These are phyloP conservation scores for Nicotiana rustica DNA, from an alignment of 305 asterid species.

Conservation along the genomic window DNA sequence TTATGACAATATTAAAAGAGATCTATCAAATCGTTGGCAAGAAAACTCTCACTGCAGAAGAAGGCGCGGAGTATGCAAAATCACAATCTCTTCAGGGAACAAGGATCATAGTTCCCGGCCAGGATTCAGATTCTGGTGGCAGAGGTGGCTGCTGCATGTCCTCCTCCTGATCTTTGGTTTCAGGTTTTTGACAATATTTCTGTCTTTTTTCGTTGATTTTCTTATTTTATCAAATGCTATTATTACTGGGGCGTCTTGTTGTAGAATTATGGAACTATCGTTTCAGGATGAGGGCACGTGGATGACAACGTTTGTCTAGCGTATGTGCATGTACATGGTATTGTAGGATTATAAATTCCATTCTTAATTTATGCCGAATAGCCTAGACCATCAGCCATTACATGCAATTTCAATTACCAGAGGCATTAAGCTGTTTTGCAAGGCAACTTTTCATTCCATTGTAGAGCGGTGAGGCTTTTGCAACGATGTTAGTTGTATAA, in stretches of 20 bases:
- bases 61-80: slow-evolving; percentile 43
- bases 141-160: slow-evolving; percentile 64
- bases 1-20: slow-evolving; percentile 60
- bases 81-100: slow-evolving; percentile 64
- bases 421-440: background rate
- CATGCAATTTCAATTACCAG: background rate
- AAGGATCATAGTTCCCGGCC: slow-evolving; percentile 59
- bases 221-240: background rate
- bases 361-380: background rate
- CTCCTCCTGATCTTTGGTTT: background rate
- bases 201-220: background rate
- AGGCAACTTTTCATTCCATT: background rate
- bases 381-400: background rate
- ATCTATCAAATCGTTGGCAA: slow-evolving; percentile 67
- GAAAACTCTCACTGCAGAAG: slow-evolving; percentile 57
- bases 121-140: slow-evolving; percentile 46
- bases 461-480: background rate
- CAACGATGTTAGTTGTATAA: background rate
- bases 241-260: background rate
- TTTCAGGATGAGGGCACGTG: background rate
- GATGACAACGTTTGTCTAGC: background rate
- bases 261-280: background rate
- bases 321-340: background rate
- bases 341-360: background rate
- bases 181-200: background rate